Evolutionary conservation across 345 rosid species (phyloP), one percentile per base, ranked within the genome.

Genomic region (Boechera stricta): DNA sequence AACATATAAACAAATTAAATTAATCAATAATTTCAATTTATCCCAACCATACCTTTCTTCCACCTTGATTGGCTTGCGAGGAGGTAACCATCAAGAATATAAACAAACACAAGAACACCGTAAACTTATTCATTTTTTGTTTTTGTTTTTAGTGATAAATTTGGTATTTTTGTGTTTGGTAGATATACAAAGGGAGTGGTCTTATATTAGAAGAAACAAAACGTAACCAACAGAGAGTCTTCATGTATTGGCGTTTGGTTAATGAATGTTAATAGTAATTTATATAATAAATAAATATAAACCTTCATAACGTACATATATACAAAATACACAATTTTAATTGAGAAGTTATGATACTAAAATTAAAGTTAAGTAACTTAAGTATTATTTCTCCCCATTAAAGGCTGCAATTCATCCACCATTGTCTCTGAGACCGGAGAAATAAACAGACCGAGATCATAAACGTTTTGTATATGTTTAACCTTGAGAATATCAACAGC

Each of bases 401-500:
- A 21, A 21, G 92, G 92, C 88, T 86, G 85, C 47, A 73, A 42
- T 6, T 42, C 49, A 76, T 21, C 49, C 36, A 71, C 64, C 33
- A 55, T 7, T 29, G 28, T 63, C 32, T 54, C 24, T 64, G 16
- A 77, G n/a, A 64, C 10, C 38, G 3, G 9, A 35, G 12, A 21
- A 11, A 28, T 41, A 39, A 51, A 51, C 9, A 32, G 44, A 16
- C 15, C 35, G 5, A 39, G 6, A 21, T 24, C 28, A 15, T 42
- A 33, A 16, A 44, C 29, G 10, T 39, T 13, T 28, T 35, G 41
- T 18, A n/a, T 35, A 12, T 3, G 21, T 10, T 7, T 5, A 41
- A 85, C 87, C 88, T 88, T 86, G 45, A 87, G 84, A 76, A 83
- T 45, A 52, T 86, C 85, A n/a, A 32, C 62, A 54, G 78, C 84